phyloP scores from a whole-genome alignment of 352 stramenopile genomes.

The Phytophthora foliorum region DNA sequence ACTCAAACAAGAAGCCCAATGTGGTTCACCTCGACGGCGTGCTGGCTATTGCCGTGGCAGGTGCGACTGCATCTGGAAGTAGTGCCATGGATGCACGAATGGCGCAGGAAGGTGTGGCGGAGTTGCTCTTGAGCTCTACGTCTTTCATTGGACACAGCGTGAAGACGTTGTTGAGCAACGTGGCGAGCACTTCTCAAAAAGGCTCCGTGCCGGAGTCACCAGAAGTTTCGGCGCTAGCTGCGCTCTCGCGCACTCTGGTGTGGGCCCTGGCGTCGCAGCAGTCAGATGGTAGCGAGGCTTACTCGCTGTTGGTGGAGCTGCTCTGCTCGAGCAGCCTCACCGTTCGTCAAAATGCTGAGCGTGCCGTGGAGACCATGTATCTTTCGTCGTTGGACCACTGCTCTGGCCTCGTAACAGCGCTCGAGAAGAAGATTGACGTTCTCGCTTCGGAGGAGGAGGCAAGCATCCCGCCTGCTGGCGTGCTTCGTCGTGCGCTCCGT shows the following conservation, averaged over 20 bases:
- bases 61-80: conserved; percentile 61
- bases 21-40: conserved; percentile 81
- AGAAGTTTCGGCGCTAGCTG: conserved; percentile 68
- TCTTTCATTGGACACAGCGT: conserved; percentile 67
- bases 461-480: conserved; percentile 56
- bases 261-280: conserved; percentile 83
- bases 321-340: conserved; percentile 58
- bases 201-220: conserved; percentile 41
- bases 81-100: conserved; percentile 71
- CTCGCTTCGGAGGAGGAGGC: conserved; percentile 52
- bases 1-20: conserved; percentile 84
- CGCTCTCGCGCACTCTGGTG: conserved; percentile 58
- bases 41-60: conserved; percentile 71
- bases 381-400: conserved; percentile 70
- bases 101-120: conserved; percentile 56
- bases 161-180: conserved; percentile 45
- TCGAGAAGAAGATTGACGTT: conserved; percentile 66
- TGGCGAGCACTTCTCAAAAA: conserved; percentile 32
- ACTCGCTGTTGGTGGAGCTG: conserved; percentile 70
- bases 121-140: conserved; percentile 52
- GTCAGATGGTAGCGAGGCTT: conserved; percentile 51
- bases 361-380: conserved; percentile 58
- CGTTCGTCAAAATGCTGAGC: conserved; percentile 61
- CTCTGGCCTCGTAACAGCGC: conserved; percentile 54
- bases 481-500: conserved; percentile 71